Conservation (phyloP, 2,329 filamentous ascomycete species). For the Neophaeococcomyces aloes region DNA sequence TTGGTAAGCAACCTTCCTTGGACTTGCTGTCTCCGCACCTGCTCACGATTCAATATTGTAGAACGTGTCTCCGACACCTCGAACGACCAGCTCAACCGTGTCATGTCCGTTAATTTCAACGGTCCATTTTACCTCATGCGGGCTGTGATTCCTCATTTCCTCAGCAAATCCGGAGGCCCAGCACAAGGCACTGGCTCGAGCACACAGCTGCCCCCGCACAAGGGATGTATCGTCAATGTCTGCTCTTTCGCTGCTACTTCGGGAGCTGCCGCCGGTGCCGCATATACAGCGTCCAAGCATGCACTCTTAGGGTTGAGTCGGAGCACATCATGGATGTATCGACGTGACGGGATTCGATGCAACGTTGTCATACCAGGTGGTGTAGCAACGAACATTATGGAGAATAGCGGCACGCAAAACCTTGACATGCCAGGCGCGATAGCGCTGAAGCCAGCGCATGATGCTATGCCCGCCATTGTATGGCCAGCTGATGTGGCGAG, state of each 20-base stretch:
- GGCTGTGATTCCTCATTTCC: constrained; percentile 27
- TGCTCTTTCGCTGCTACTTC: constrained; percentile 29
- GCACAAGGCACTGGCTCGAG: not conserved
- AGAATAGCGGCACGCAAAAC: not conserved
- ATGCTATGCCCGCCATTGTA: not conserved
- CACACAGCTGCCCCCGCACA: constrained; percentile 1
- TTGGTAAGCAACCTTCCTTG: constrained; percentile 2
- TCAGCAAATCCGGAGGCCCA: constrained; percentile 2
- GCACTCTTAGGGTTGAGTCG: constrained; percentile 45
- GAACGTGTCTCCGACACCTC: constrained; percentile 23
- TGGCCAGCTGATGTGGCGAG: constrained; percentile 21
- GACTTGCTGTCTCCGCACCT: no score
- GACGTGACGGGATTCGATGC: constrained; percentile 42
- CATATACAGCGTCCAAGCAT: constrained; percentile 47
- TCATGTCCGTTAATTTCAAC: constrained; percentile 35
- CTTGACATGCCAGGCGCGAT: not conserved
- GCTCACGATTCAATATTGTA: not conserved
- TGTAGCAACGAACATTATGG: constrained; percentile 47
- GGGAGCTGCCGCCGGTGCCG: constrained; percentile 31
- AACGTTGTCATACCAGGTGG: constrained; percentile 43
- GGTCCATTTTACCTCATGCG: constrained; percentile 38
- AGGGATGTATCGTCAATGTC: constrained; percentile 32
- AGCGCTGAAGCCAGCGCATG: not conserved
- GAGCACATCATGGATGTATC: constrained; percentile 49
- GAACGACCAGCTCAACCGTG: constrained; percentile 32